Evolutionary conservation across 805 yeast genomes (phyloP), one percentile per base, ranked within the genome.

Genomic region (Starmerella stellata): DNA sequence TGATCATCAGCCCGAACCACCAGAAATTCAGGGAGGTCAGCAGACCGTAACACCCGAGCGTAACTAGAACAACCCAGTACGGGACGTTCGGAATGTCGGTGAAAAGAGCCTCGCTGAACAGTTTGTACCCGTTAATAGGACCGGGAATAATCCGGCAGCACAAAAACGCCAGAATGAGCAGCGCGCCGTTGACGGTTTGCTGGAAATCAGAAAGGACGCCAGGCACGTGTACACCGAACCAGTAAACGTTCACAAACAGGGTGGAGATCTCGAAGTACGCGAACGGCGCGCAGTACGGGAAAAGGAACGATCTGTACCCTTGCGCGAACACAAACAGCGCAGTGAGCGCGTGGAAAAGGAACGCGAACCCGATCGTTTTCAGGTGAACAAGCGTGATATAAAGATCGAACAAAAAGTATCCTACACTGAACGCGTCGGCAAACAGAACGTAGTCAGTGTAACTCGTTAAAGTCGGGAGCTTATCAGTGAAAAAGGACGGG

Each of bases 391-490:
- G 4, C 54, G 95, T 82, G 38, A 83, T 74, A 41, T 61, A 58
- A 28, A 76, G 44, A 57, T 90, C 98, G 95, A 96, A 90, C 17
- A 81, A 47, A 54, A 90, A 90, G 60, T 90, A 90, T 2, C 96
- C 98, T 7, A 66, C 54, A 9, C 90, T 74, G 38, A 78, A 52
- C 0, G 95, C 65, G 15, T 75, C 62, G 5, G 78, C 79, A 51
- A 85, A 65, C 0, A 79, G 80, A 0, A 75, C 75, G 53, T 72
- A 78, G 11, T 80, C 79, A 38, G 75, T 72, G 52, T 70, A 67
- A 33, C 82, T 85, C n/a, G 69, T 61, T 19, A 79, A 59, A 4
- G 77, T 68, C 50, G 75, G 72, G 41, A 70, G 63, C 35, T 63
- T 53, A 4, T 69, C 65, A 43, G 76, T 76, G 39, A 65, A 59